Conservation (phyloP, 2,329 filamentous ascomycete species). For the Arthroderma sp. region DNA sequence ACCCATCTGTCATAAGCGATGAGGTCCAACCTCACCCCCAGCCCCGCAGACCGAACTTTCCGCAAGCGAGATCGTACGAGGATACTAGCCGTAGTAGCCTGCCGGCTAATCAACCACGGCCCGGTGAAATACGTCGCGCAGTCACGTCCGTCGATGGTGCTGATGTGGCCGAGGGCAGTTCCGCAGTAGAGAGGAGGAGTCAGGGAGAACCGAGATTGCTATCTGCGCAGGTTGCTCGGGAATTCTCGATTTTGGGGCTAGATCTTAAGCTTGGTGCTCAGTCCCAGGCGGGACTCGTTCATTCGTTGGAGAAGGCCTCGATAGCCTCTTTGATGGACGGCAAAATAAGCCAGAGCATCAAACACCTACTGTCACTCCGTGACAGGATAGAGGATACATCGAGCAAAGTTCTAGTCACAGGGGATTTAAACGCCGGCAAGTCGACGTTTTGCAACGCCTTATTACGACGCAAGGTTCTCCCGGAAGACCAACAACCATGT, state of each 20-base stretch:
- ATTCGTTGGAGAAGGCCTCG: constrained; percentile 84
- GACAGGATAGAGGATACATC: constrained; percentile 95
- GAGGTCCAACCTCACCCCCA: constrained; percentile 20
- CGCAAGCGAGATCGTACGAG: constrained; percentile 24
- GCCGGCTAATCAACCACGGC: constrained; percentile 23
- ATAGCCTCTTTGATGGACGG: constrained; percentile 84
- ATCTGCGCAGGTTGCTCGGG: constrained; percentile 82
- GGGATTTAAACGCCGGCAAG: constrained; percentile 92
- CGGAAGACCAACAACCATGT: constrained; percentile 95
- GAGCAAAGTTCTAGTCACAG: constrained; percentile 91
- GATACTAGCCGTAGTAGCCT: constrained; percentile 14
- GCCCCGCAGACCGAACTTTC: constrained; percentile 16
- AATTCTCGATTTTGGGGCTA: constrained; percentile 90
- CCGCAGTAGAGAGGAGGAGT: constrained; percentile 48
- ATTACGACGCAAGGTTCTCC: constrained; percentile 76
- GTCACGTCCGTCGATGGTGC: constrained; percentile 56
- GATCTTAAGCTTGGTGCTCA: constrained; percentile 81
- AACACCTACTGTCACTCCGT: constrained; percentile 71
- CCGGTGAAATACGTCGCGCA: constrained; percentile 51
- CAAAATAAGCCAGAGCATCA: constrained; percentile 86
- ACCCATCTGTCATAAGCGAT: constrained; percentile 50
- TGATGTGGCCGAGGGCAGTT: constrained; percentile 57
- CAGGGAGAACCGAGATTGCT: constrained; percentile 66
- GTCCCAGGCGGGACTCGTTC: constrained; percentile 79
- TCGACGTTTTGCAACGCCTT: constrained; percentile 99